phyloP scores from a whole-genome alignment of 2,329 filamentous ascomycete species.

The Ceratocystis destructans region DNA sequence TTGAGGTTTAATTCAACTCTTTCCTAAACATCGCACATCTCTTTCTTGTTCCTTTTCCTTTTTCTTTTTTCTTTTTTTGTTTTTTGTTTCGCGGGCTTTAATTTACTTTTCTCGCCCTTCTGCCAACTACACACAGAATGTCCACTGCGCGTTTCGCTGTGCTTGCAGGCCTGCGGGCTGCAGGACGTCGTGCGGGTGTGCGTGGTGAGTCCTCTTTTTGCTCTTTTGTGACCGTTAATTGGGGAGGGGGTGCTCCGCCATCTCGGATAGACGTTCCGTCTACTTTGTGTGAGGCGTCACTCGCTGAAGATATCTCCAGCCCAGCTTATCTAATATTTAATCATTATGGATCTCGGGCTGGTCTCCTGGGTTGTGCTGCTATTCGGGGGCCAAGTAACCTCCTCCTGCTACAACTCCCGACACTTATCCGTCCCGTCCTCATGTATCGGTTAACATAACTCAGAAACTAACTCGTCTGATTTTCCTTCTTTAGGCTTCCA shows the following conservation, averaged over 20 bases:
- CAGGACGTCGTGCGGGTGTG: constrained; percentile 13
- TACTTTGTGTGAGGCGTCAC: background rate
- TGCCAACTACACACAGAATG: constrained; percentile 9
- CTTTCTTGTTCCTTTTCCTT: constrained; percentile 1
- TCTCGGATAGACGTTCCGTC: background rate
- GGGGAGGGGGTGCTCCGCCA: background rate
- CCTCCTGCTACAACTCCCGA: background rate
- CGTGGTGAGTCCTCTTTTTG: constrained; percentile 16
- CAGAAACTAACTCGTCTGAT: background rate
- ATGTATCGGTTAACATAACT: background rate
- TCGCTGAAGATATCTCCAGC: background rate
- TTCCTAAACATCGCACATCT: constrained; percentile 4
- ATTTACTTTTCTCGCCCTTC: constrained; percentile 3
- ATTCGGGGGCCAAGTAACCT: background rate
- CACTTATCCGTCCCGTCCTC: background rate
- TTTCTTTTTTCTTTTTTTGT: background rate
- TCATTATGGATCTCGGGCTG: background rate
- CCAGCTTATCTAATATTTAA: background rate
- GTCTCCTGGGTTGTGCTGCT: background rate
- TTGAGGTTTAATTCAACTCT: constrained; percentile 1
- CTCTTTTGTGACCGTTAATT: background rate
- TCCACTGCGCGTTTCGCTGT: constrained; percentile 19
- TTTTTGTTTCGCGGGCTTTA: constrained; percentile 3
- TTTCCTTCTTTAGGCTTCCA: constrained; percentile 41
- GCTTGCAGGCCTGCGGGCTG: constrained; percentile 18